Evolutionary conservation across 192 early-diverging fungal genomes (phyloP).

Genomic region (Geosiphon pyriformis): DNA sequence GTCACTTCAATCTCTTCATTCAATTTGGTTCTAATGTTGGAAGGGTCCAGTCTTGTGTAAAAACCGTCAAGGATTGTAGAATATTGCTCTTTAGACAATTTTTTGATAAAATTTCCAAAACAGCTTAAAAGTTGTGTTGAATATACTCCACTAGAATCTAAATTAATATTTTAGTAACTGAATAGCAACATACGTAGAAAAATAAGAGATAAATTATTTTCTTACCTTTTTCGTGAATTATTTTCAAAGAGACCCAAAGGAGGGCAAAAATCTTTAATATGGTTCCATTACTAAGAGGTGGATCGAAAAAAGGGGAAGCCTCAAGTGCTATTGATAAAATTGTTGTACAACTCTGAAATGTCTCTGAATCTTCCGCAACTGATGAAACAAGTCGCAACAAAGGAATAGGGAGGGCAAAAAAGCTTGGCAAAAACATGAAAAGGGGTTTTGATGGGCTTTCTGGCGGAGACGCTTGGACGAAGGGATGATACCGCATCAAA

Average conservation of each 20-base stretch:
- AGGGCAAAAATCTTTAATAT: neutral
- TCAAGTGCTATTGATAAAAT: neutral
- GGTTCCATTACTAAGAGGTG: neutral
- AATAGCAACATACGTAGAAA: neutral
- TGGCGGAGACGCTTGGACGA: neutral
- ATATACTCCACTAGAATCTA: neutral
- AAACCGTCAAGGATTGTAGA: neutral
- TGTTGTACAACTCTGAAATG: neutral
- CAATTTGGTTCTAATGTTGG: neutral
- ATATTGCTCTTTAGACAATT: conserved; percentile 9
- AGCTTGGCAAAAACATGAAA: neutral
- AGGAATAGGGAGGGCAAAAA: neutral
- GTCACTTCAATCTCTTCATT: neutral
- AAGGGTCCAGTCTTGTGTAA: neutral
- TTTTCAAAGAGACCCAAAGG: conserved; percentile 1
- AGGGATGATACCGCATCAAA: neutral
- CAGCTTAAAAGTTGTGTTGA: neutral
- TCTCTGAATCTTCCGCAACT: neutral
- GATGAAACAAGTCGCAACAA: neutral
- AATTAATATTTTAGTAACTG: neutral
- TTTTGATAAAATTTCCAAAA: conserved; percentile 4
- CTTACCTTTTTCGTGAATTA: conserved; percentile 12
- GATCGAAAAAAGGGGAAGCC: too few species aligned
- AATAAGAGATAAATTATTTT: neutral
- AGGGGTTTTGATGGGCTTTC: neutral